A percentile compares a stretch with the other conserved stretches of the same genome.
phyloP scores from a whole-genome alignment of 805 yeast species.

The Saturnispora galanensis region DNA sequence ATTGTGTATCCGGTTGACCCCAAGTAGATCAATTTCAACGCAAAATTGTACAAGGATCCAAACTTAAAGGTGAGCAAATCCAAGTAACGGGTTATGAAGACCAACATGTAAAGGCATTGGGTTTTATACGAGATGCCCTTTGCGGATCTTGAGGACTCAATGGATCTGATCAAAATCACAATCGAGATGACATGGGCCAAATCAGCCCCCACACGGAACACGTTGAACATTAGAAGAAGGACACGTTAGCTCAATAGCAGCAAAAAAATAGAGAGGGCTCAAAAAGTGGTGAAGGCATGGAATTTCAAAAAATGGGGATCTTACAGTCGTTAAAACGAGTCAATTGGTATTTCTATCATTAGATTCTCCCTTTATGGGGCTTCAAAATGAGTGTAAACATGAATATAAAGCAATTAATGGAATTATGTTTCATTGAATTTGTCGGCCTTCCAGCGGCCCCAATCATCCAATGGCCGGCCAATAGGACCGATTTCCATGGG shows the following conservation, averaged over 20 bases:
- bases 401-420: no score
- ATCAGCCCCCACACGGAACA: constrained; percentile 48
- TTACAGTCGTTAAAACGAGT: no score
- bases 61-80: constrained; percentile 45
- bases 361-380: no score
- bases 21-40: constrained; percentile 78
- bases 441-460: no score
- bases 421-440: no score
- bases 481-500: no score
- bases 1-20: constrained; percentile 67
- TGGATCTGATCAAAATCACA: constrained; percentile 62
- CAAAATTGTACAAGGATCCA: constrained; percentile 61
- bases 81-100: constrained; percentile 63
- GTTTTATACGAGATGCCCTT: constrained; percentile 86
- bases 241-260: not conserved
- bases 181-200: constrained; percentile 75
- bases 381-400: no score
- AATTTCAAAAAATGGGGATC: no score
- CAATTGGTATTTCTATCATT: no score
- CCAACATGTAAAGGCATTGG: constrained; percentile 66
- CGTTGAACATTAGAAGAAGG: constrained; percentile 25
- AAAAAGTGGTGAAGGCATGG: no score
- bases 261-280: not conserved
- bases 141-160: constrained; percentile 52
- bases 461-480: no score